Conservation (phyloP, 2,329 filamentous ascomycete genomes). For the Beauveria varroae region DNA sequence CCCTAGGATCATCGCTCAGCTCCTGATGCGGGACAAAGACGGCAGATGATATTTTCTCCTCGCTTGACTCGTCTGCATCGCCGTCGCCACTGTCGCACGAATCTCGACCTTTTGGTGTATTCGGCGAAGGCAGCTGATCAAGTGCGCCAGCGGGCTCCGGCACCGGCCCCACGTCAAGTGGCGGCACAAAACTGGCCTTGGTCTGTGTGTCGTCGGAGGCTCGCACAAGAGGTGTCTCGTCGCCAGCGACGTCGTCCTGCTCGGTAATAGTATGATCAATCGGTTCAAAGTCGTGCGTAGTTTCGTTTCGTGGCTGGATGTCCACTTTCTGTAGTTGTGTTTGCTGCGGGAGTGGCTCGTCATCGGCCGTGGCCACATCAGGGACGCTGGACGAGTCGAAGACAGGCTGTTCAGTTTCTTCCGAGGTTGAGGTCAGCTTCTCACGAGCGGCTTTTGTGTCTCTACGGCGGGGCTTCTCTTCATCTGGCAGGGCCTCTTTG, state of each 20-base stretch:
- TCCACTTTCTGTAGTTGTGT: not conserved
- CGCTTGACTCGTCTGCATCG: slow-evolving; percentile 57
- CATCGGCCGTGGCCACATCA: not conserved
- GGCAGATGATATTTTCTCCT: slow-evolving; percentile 82
- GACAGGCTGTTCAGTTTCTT: slow-evolving; percentile 22
- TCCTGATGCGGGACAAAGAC: slow-evolving; percentile 73
- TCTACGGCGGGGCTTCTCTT: slow-evolving; percentile 48
- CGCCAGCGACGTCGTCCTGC: not conserved
- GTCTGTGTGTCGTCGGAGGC: slow-evolving; percentile 12
- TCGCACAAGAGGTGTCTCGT: slow-evolving; percentile 10
- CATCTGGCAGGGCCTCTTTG: slow-evolving; percentile 54
- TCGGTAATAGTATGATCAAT: not conserved
- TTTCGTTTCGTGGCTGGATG: not conserved
- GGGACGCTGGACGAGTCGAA: slow-evolving; percentile 2
- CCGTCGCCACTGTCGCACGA: slow-evolving; percentile 27
- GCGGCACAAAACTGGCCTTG: not conserved
- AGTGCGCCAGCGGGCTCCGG: not conserved
- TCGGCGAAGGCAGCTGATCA: slow-evolving; percentile 24
- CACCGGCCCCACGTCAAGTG: slow-evolving; percentile 7
- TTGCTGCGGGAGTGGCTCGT: not conserved
- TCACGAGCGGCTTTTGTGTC: slow-evolving; percentile 37
- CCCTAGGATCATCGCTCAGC: slow-evolving; percentile 28
- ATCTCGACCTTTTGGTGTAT: slow-evolving; percentile 30
- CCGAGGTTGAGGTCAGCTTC: slow-evolving; percentile 30
- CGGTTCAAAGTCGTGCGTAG: slow-evolving; percentile 14